Evolutionary conservation across 2,329 filamentous ascomycete species (phyloP).

Genomic region (Rhinocladiella mackenziei): DNA sequence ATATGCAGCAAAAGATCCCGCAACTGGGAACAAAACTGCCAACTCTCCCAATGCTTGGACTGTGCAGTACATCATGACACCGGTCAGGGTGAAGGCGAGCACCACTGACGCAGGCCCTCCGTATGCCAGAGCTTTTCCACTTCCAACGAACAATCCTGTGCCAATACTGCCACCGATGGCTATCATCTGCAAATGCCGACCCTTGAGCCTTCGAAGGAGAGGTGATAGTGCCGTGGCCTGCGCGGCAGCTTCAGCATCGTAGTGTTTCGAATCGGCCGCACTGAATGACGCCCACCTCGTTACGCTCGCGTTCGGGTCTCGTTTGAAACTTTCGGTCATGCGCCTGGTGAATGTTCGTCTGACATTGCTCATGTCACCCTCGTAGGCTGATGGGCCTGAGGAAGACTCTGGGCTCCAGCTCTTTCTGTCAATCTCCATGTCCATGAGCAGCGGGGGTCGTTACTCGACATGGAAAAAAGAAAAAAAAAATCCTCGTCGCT

Average conservation of each 20-base stretch:
- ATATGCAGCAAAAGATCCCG: slow-evolving; percentile 87
- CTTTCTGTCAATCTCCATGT: slow-evolving; percentile 28
- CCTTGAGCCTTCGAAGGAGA: slow-evolving; percentile 31
- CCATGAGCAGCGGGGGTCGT: slow-evolving; percentile 7
- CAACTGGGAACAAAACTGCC: slow-evolving; percentile 83
- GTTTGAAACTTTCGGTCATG: slow-evolving; percentile 32
- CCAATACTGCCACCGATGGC: slow-evolving; percentile 90
- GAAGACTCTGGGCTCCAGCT: slow-evolving; percentile 26
- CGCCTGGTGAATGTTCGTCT: slow-evolving; percentile 24
- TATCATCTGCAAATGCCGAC: slow-evolving; percentile 35
- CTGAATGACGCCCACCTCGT: slow-evolving; percentile 26
- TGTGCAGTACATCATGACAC: slow-evolving; percentile 85
- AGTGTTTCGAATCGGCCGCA: slow-evolving; percentile 19
- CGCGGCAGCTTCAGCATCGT: slow-evolving; percentile 31
- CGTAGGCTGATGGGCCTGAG: slow-evolving; percentile 20
- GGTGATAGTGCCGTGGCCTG: slow-evolving; percentile 32
- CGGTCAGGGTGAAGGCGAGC: slow-evolving; percentile 74
- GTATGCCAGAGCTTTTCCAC: slow-evolving; percentile 59
- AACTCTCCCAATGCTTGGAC: slow-evolving; percentile 89
- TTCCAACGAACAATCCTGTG: slow-evolving; percentile 85
- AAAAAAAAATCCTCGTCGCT: no score
- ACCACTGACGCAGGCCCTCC: slow-evolving; percentile 73
- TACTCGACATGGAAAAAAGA: slow-evolving; percentile 3
- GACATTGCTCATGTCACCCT: slow-evolving; percentile 24
- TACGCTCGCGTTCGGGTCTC: slow-evolving; percentile 32